Evolutionary conservation across 257 asterid species (phyloP), one percentile per base, ranked within the genome.

Genomic region (Eucommia ulmoides): DNA sequence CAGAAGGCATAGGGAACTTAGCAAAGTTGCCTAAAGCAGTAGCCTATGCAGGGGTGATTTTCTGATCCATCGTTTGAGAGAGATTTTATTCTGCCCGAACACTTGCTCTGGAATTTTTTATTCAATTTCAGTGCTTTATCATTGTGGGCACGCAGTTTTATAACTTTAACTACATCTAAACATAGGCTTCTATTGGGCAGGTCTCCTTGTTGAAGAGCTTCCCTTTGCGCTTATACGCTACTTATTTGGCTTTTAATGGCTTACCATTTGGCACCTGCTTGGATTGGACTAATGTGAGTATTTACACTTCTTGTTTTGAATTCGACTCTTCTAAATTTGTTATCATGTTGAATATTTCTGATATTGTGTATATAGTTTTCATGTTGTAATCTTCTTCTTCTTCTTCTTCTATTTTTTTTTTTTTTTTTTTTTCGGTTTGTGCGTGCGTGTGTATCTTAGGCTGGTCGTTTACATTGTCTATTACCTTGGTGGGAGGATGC

Each of bases 401-500:
- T 42, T 16, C n/a, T 21, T 8, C 19, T 42, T 9, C 20, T 42
- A 21, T 17, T 4, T 17, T n/a, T n/a, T n/a, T n/a, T n/a, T n/a
- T n/a, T n/a, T n/a, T n/a, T n/a, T n/a, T n/a, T n/a, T n/a, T n/a
- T n/a, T n/a, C n/a, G n/a, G n/a, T n/a, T n/a, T n/a, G n/a, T n/a
- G n/a, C n/a, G n/a, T n/a, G n/a, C n/a, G n/a, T n/a, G n/a, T n/a
- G n/a, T n/a, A n/a, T 22, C 52, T 55, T 69, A 85, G 98, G 68
- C 85, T 71, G 93, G 98, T 8, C 83, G 94, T 29, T 68, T 89
- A 29, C 96, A 89, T 71, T 80, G 96, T 61, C 69, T 58, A 23
- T 69, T 85, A 47, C 94, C 98, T 54, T 80, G 98, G 94, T 89
- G 98, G 98, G 94, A 76, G 24, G 94, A 89, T 52, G 82, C 93